Conservation (phyloP, 1,284 basidiomycete genomes). For the Sanghuangporus weigelae region DNA sequence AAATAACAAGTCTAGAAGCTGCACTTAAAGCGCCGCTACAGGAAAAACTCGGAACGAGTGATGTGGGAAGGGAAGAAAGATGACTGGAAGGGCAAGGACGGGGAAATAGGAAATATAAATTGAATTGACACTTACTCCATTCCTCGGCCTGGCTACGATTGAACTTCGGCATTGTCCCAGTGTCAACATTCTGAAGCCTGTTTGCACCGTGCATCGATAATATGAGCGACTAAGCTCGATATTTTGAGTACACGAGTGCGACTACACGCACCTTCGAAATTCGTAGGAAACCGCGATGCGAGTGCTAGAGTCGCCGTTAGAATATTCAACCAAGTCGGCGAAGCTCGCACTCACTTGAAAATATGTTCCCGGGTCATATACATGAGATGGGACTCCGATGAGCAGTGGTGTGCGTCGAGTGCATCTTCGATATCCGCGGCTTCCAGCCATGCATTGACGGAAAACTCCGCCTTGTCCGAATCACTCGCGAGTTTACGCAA, state of each 20-base stretch:
- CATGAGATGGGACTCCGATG: conserved; percentile 56
- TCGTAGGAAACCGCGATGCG: conserved; percentile 62
- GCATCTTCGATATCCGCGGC: conserved; percentile 58
- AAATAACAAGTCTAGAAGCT: conserved; percentile 1
- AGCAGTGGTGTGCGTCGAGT: conserved; percentile 61
- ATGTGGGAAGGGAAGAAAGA: background rate
- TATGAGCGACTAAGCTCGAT: conserved; percentile 21
- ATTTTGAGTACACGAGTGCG: background rate
- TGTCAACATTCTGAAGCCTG: conserved; percentile 32
- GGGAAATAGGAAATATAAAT: conserved; percentile 8
- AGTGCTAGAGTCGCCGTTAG: conserved; percentile 38
- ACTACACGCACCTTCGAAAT: conserved; percentile 51
- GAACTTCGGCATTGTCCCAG: conserved; percentile 39
- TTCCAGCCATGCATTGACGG: conserved; percentile 57
- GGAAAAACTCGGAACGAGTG: background rate
- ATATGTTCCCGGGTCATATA: conserved; percentile 68
- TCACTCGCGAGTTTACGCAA: conserved; percentile 39
- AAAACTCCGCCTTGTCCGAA: conserved; percentile 52
- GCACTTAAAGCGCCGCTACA: background rate
- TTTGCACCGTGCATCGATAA: conserved; percentile 23
- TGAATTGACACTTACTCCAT: conserved; percentile 51
- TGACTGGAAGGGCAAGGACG: background rate
- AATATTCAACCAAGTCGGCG: background rate
- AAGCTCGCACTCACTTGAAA: conserved; percentile 52
- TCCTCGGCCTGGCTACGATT: conserved; percentile 65